Conservation (phyloP, 2,329 filamentous ascomycete genomes). For the Juglanconis oblonga region DNA sequence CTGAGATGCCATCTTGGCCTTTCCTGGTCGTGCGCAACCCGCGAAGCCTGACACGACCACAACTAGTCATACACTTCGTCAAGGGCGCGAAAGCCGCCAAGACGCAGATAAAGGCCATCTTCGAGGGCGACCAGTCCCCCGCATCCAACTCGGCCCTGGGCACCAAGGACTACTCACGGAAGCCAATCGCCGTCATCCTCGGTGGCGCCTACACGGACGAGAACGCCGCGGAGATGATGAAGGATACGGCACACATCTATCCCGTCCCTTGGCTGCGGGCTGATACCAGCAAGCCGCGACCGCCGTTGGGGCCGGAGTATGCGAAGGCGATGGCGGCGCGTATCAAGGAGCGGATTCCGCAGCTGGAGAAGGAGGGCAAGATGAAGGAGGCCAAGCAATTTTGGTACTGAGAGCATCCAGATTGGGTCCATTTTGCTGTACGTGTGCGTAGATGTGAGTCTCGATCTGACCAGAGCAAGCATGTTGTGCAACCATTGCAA, state of each 20-base stretch:
- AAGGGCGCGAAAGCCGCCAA: constrained; percentile 18
- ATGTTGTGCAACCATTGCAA: no score
- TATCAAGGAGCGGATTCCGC: constrained; percentile 18
- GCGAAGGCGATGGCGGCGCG: constrained; percentile 22
- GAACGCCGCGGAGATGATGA: constrained; percentile 16
- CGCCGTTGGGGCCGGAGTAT: constrained; percentile 23
- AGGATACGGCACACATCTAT: constrained; percentile 17
- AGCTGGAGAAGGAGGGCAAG: constrained; percentile 16
- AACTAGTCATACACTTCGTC: constrained; percentile 25
- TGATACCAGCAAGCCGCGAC: constrained; percentile 21
- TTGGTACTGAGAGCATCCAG: constrained; percentile 7
- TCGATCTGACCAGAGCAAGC: no score
- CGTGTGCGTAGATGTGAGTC: no score
- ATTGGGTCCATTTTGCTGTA: no score
- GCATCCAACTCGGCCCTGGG: constrained; percentile 20
- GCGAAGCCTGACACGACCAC: background rate
- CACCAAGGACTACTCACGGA: constrained; percentile 21
- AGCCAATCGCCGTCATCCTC: constrained; percentile 20
- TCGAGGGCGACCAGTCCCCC: constrained; percentile 18
- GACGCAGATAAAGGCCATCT: constrained; percentile 21
- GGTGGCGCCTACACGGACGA: constrained; percentile 24
- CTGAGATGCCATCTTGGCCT: no score
- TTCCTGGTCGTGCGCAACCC: background rate
- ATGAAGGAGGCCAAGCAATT: constrained; percentile 14
- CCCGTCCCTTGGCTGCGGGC: constrained; percentile 24